These are phyloP conservation scores for Sequoia sempervirens DNA, from an alignment of 75 land plant species.

Conservation along the genomic window DNA sequence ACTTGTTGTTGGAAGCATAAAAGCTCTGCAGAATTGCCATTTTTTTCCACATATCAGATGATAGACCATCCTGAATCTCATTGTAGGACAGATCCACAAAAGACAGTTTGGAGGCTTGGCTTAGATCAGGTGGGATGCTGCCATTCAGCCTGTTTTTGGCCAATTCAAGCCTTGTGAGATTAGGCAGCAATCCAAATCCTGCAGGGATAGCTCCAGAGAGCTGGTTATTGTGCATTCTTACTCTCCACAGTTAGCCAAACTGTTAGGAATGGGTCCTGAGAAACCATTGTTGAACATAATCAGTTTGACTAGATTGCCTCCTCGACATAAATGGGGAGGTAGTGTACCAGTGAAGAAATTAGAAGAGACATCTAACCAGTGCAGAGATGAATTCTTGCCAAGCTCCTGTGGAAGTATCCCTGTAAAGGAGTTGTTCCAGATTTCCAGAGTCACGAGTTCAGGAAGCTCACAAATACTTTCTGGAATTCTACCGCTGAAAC, in stretches of 20 bases:
- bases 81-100: conserved; percentile 67
- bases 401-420: conserved; percentile 58
- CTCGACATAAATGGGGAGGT: conserved; percentile 49
- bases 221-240: conserved; percentile 66
- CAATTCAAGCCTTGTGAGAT: conserved; percentile 62
- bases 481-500: conserved; percentile 56
- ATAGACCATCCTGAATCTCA: conserved; percentile 40
- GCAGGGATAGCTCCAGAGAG: conserved; percentile 68
- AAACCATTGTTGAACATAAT: conserved; percentile 71
- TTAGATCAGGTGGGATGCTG: conserved; percentile 45
- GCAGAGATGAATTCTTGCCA: conserved; percentile 41
- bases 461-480: conserved; percentile 43
- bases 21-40: conserved; percentile 59
- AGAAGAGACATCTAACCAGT: conserved; percentile 71
- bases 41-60: conserved; percentile 46
- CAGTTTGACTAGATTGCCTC: conserved; percentile 57
- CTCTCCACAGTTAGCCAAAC: conserved; percentile 42
- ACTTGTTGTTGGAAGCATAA: conserved; percentile 38
- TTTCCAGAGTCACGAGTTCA: conserved; percentile 50
- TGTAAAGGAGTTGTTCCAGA: conserved; percentile 65
- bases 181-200: conserved; percentile 55
- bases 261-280: conserved; percentile 52
- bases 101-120: conserved; percentile 41
- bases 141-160: conserved; percentile 54
- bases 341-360: conserved; percentile 65